These are phyloP conservation scores for Fusarium illudens DNA, from an alignment of 2,329 filamentous ascomycete species.

Conservation along the genomic window DNA sequence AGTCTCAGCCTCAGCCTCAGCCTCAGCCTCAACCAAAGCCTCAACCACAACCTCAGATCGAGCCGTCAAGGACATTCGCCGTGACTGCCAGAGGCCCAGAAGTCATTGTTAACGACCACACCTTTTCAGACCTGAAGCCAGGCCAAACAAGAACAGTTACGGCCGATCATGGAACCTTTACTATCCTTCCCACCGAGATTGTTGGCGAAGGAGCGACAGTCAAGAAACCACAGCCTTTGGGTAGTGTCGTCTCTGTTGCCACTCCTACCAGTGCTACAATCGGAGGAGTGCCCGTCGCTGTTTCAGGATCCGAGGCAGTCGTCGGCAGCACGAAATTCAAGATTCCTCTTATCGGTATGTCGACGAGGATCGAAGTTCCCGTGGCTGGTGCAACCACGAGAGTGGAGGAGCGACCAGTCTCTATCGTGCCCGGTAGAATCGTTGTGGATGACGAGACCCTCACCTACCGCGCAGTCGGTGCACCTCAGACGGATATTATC, in stretches of 20 bases:
- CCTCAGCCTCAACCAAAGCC: neutral
- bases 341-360: slow-evolving; percentile 51
- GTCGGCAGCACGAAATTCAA: slow-evolving; percentile 55
- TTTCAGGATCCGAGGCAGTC: slow-evolving; percentile 52
- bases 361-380: slow-evolving; percentile 50
- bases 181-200: slow-evolving; percentile 57
- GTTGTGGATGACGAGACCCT: slow-evolving; percentile 50
- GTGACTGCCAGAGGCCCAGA: slow-evolving; percentile 55
- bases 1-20: neutral
- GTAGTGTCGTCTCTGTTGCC: slow-evolving; percentile 44
- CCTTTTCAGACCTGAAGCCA: slow-evolving; percentile 51
- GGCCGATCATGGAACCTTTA: slow-evolving; percentile 54
- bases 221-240: slow-evolving; percentile 49
- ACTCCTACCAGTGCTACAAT: slow-evolving; percentile 51
- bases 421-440: slow-evolving; percentile 48
- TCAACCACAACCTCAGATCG: neutral
- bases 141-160: slow-evolving; percentile 54
- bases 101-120: slow-evolving; percentile 59
- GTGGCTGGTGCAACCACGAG: slow-evolving; percentile 46
- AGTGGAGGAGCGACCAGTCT: slow-evolving; percentile 47
- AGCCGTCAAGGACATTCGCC: slow-evolving; percentile 44
- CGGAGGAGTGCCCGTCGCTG: slow-evolving; percentile 51
- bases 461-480: slow-evolving; percentile 44
- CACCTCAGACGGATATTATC: slow-evolving; percentile 53
- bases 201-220: slow-evolving; percentile 56